These are phyloP conservation scores for Fusarium heterosporum DNA, from an alignment of 2,329 filamentous ascomycete species.

Conservation along the genomic window DNA sequence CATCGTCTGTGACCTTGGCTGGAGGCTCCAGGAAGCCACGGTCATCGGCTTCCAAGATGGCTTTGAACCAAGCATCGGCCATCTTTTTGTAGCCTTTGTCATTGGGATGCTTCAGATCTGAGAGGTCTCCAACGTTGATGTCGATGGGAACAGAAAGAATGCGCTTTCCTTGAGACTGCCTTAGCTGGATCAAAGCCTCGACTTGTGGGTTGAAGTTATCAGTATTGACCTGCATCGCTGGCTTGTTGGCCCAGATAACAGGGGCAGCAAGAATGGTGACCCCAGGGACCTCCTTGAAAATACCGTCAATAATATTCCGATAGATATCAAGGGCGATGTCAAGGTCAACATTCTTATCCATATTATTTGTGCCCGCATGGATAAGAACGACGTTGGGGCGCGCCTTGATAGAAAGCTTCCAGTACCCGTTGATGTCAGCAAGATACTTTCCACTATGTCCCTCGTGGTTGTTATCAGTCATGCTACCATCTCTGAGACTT, in stretches of 20 bases:
- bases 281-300: slow-evolving; percentile 14
- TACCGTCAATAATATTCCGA: slow-evolving; percentile 1
- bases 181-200: neutral
- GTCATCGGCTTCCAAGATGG: slow-evolving; percentile 12
- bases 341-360: slow-evolving; percentile 17
- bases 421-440: slow-evolving; percentile 10
- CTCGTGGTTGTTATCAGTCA: slow-evolving; percentile 29
- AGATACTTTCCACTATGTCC: slow-evolving; percentile 25
- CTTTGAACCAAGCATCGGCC: slow-evolving; percentile 27
- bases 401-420: slow-evolving; percentile 14
- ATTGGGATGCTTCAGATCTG: slow-evolving; percentile 26
- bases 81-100: slow-evolving; percentile 31
- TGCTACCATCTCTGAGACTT: slow-evolving; percentile 11
- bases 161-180: neutral
- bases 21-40: slow-evolving; percentile 21
- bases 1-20: neutral
- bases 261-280: slow-evolving; percentile 18
- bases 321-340: neutral
- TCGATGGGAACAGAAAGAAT: slow-evolving; percentile 23
- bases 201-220: slow-evolving; percentile 20
- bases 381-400: slow-evolving; percentile 26
- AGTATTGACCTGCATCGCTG: slow-evolving; percentile 25
- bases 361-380: slow-evolving; percentile 30
- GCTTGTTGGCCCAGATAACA: slow-evolving; percentile 31
- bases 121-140: slow-evolving; percentile 18